Evolutionary conservation across 495 filamentous ascomycete genomes (phyloP).

Genomic region (Lasiosphaeria hispida): DNA sequence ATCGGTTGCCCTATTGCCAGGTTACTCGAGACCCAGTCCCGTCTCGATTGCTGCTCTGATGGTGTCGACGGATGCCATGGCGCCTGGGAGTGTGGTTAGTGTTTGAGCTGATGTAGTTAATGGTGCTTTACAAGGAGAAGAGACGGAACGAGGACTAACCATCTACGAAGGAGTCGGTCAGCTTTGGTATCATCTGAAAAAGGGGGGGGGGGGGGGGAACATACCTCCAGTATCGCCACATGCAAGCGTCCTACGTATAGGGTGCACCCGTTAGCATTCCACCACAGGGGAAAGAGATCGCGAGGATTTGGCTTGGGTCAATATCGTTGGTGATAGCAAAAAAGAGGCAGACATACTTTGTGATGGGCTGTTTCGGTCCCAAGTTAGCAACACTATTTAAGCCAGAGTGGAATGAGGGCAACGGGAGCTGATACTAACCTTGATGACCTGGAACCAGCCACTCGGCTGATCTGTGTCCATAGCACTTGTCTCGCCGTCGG

Average conservation of each 20-base stretch:
- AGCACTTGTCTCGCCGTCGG: constrained; percentile 37
- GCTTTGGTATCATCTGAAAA: not conserved
- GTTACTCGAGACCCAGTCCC: constrained; percentile 33
- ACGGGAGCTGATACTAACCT: constrained; percentile 29
- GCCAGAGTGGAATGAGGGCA: not conserved
- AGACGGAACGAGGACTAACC: constrained; percentile 2
- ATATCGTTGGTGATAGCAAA: not conserved
- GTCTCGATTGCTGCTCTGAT: constrained; percentile 63
- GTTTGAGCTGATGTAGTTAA: not conserved
- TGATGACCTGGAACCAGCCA: constrained; percentile 76
- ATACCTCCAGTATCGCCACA: constrained; percentile 36
- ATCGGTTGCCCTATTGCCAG: not conserved
- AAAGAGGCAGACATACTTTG: constrained; percentile 17
- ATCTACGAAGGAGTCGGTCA: constrained; percentile 1
- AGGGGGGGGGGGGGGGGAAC: not conserved
- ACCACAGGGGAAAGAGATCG: not conserved
- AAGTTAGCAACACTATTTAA: not conserved
- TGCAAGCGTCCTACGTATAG: constrained; percentile 24
- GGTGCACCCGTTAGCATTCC: not conserved
- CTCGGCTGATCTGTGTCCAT: not conserved
- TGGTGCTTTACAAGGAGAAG: not conserved
- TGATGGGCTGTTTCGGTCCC: constrained; percentile 17
- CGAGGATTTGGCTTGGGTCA: not conserved
- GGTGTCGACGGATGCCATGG: constrained; percentile 77
- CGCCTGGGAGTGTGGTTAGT: constrained; percentile 48